A percentile compares a stretch with the other conserved stretches of the same genome.
Conservation (phyloP, 257 asterid genomes). For the Verbascum thapsus region DNA sequence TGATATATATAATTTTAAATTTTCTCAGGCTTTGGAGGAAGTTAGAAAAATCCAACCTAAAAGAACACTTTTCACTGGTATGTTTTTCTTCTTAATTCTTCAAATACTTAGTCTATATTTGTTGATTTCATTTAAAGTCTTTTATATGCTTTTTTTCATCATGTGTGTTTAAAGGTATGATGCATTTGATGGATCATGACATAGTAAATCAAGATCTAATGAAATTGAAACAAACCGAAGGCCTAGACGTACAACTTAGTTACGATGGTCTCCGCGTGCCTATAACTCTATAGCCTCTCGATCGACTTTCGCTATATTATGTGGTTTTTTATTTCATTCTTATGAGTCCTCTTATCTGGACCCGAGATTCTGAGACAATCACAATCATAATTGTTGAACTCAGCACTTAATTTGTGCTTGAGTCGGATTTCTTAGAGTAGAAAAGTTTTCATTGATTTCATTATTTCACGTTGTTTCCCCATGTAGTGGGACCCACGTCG, state of each 20-base stretch:
- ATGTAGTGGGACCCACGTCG: too few relatives aligned
- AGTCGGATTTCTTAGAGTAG: too few relatives aligned
- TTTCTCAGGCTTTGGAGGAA: constrained; percentile 85
- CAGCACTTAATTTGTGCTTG: too few relatives aligned
- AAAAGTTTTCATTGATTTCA: too few relatives aligned
- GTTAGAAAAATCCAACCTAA: constrained; percentile 84
- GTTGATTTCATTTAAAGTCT: constrained; percentile 16
- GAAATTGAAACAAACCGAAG: constrained; percentile 75
- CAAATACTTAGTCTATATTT: background rate
- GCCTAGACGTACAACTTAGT: constrained; percentile 83
- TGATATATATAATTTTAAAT: constrained; percentile 6
- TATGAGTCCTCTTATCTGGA: too few relatives aligned
- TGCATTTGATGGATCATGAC: constrained; percentile 97
- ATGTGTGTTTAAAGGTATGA: constrained; percentile 70
- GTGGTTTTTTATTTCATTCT: too few relatives aligned
- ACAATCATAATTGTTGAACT: too few relatives aligned
- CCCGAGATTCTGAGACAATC: too few relatives aligned
- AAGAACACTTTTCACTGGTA: constrained; percentile 92
- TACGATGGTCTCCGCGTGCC: constrained; percentile 89
- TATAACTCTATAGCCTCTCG: constrained; percentile 42
- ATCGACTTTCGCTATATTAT: background rate
- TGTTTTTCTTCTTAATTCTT: constrained; percentile 13
- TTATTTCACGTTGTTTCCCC: too few relatives aligned
- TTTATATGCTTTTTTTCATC: background rate
- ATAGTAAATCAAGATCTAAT: constrained; percentile 59